Percentiles rank a stretch among this genome's conserved stretches.
Evolutionary conservation across 768 basidiomycete species (phyloP).

Genomic region (Leccinum imitatum): DNA sequence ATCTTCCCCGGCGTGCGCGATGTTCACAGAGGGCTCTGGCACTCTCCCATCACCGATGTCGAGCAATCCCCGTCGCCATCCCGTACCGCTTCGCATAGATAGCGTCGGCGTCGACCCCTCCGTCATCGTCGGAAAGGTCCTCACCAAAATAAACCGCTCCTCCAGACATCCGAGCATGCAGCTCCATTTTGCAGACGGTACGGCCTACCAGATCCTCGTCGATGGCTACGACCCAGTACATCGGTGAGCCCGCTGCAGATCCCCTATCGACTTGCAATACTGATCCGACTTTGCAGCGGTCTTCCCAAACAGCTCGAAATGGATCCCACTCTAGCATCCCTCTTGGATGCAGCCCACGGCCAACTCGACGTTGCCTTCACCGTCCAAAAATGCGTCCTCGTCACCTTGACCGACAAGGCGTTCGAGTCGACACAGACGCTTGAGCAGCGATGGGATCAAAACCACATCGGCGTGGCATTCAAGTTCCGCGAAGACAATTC

Average conservation of each 20-base stretch:
- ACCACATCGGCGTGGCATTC: slow-evolving; percentile 46
- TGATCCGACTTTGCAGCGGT: slow-evolving; percentile 31
- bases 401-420: slow-evolving; percentile 59
- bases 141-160: slow-evolving; percentile 42
- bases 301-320: slow-evolving; percentile 62
- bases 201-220: slow-evolving; percentile 50
- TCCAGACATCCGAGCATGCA: slow-evolving; percentile 46
- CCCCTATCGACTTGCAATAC: not conserved
- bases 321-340: slow-evolving; percentile 39
- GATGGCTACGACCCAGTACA: slow-evolving; percentile 61
- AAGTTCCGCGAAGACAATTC: slow-evolving; percentile 46
- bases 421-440: slow-evolving; percentile 40
- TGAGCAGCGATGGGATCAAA: slow-evolving; percentile 36
- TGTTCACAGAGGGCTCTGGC: slow-evolving; percentile 15
- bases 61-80: slow-evolving; percentile 31
- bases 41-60: slow-evolving; percentile 26
- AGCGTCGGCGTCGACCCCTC: slow-evolving; percentile 40
- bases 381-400: slow-evolving; percentile 51
- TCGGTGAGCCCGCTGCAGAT: slow-evolving; percentile 27
- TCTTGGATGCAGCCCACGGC: slow-evolving; percentile 41
- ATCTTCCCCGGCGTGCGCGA: slow-evolving; percentile 1
- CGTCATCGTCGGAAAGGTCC: slow-evolving; percentile 43
- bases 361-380: slow-evolving; percentile 37
- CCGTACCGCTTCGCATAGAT: slow-evolving; percentile 35
- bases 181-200: slow-evolving; percentile 46